Evolutionary conservation across 2,329 filamentous ascomycete species (phyloP).

Genomic region (Tolypocladium tropicale): DNA sequence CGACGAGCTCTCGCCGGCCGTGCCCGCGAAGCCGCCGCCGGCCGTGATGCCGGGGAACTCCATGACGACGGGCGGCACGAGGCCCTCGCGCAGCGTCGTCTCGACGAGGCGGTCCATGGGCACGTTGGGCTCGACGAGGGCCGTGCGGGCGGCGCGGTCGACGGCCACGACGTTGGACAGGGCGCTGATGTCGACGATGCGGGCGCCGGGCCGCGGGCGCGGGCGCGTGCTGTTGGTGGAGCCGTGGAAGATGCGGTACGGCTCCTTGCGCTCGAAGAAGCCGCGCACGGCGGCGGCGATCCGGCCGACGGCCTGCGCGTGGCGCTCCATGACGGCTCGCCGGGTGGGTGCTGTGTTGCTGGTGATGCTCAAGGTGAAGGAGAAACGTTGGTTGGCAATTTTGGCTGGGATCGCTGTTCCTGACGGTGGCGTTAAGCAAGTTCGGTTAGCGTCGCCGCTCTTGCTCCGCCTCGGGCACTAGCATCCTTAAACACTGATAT

Average conservation of each 20-base stretch:
- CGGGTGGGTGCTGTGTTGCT: background rate
- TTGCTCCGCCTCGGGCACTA: no score
- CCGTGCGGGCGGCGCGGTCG: slow-evolving; percentile 42
- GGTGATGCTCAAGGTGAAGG: background rate
- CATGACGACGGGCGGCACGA: slow-evolving; percentile 64
- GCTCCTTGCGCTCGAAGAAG: slow-evolving; percentile 37
- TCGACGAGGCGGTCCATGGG: slow-evolving; percentile 63
- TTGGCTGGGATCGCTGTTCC: slow-evolving; percentile 1
- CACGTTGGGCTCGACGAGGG: slow-evolving; percentile 66
- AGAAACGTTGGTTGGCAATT: background rate
- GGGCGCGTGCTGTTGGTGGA: slow-evolving; percentile 65
- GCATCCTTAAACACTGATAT: no score
- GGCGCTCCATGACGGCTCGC: slow-evolving; percentile 33
- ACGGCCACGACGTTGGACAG: slow-evolving; percentile 56
- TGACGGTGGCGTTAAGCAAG: background rate
- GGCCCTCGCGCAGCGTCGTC: slow-evolving; percentile 50
- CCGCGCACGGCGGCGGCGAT: slow-evolving; percentile 36
- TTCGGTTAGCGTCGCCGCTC: background rate
- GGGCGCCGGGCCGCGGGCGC: slow-evolving; percentile 18
- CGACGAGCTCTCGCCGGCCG: slow-evolving; percentile 58
- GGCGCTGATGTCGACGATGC: slow-evolving; percentile 50
- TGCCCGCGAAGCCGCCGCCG: slow-evolving; percentile 61
- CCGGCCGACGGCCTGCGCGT: slow-evolving; percentile 34
- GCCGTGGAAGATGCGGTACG: slow-evolving; percentile 69
- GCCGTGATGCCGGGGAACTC: slow-evolving; percentile 69